Conservation (phyloP, 495 filamentous ascomycete species). For the Parachaetomium inaequale region DNA sequence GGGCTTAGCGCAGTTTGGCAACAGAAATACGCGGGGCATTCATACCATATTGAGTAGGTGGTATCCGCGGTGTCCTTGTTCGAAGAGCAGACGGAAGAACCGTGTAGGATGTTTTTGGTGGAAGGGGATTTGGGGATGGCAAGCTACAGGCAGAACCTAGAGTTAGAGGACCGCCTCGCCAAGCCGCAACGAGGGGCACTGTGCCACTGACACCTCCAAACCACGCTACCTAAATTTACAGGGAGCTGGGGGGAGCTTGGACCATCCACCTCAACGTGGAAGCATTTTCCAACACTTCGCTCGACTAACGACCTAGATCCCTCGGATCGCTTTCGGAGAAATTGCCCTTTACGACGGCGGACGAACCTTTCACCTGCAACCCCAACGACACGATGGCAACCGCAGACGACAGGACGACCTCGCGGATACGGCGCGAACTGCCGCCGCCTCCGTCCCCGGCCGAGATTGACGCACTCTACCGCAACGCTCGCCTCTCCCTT, state of each 20-base stretch:
- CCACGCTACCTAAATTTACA: background rate
- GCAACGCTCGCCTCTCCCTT: slow-evolving; percentile 59
- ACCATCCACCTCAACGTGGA: slow-evolving; percentile 13
- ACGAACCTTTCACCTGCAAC: background rate
- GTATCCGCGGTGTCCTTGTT: background rate
- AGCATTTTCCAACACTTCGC: slow-evolving; percentile 3
- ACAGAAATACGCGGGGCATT: background rate
- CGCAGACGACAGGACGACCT: background rate
- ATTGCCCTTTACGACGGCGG: background rate
- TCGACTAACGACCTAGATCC: background rate
- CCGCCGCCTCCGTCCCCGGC: slow-evolving; percentile 10
- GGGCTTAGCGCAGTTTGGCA: no score
- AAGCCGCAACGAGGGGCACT: background rate
- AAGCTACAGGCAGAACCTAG: background rate
- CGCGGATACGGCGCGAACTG: background rate
- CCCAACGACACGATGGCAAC: slow-evolving; percentile 7
- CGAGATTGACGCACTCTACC: slow-evolving; percentile 24
- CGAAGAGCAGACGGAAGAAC: background rate
- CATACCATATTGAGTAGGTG: background rate
- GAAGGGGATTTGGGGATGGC: background rate
- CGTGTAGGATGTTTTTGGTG: background rate
- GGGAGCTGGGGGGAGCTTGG: slow-evolving; percentile 23
- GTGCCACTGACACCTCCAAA: background rate
- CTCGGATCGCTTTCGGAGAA: background rate
- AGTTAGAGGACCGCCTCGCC: background rate